phyloP scores from a whole-genome alignment of 768 basidiomycete genomes.

The Hydnum rufescens region DNA sequence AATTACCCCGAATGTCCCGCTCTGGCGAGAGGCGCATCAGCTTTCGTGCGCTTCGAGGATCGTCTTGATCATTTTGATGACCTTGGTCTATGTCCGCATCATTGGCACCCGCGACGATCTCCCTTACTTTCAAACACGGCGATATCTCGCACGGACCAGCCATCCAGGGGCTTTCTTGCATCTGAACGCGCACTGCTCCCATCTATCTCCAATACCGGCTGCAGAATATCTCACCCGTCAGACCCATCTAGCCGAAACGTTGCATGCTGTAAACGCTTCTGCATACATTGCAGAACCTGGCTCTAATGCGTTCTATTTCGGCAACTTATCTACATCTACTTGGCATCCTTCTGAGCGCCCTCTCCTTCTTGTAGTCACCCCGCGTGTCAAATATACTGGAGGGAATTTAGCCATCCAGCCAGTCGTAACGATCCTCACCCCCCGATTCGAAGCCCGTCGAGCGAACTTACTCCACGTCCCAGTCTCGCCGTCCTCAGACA shows the following conservation, averaged over 20 bases:
- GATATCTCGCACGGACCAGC: too few relatives aligned
- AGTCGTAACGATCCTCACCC: conserved; percentile 39
- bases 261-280: conserved; percentile 15
- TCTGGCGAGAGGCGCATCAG: too few relatives aligned
- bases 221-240: background rate
- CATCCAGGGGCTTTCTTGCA: background rate
- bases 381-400: too few relatives aligned
- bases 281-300: conserved; percentile 71
- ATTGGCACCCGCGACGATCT: too few relatives aligned
- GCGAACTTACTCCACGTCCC: conserved; percentile 31
- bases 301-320: conserved; percentile 47
- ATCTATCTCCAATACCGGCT: background rate
- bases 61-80: too few relatives aligned
- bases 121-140: too few relatives aligned
- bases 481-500: conserved; percentile 15
- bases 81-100: too few relatives aligned
- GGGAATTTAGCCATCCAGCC: background rate
- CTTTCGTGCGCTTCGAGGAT: too few relatives aligned
- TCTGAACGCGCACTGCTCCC: background rate
- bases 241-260: background rate
- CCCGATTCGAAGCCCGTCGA: conserved; percentile 54
- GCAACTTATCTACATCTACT: conserved; percentile 38
- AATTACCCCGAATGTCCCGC: too few relatives aligned
- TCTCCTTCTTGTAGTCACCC: conserved; percentile 43
- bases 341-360: conserved; percentile 71